Percentiles rank a stretch among this genome's conserved stretches.
Evolutionary conservation across 768 basidiomycete species (phyloP).

Genomic region (Wakefieldia striispora): DNA sequence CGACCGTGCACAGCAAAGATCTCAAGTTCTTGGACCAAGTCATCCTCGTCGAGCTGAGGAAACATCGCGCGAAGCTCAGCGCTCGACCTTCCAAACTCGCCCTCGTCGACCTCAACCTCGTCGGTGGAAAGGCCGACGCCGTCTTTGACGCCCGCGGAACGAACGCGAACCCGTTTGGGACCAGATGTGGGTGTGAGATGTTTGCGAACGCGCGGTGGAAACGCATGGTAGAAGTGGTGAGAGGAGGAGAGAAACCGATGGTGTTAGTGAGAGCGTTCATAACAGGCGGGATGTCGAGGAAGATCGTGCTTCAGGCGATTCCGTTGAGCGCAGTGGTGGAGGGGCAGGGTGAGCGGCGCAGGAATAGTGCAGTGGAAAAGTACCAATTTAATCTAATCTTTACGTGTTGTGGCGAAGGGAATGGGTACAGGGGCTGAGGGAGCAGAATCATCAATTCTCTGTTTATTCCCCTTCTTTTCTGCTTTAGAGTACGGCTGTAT

Average conservation of each 20-base stretch:
- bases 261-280: constrained; percentile 29
- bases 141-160: constrained; percentile 22
- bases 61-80: constrained; percentile 12
- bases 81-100: constrained; percentile 16
- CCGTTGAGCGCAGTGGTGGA: constrained; percentile 18
- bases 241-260: constrained; percentile 9
- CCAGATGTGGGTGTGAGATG: constrained; percentile 24
- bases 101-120: constrained; percentile 27
- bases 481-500: neutral
- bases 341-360: constrained; percentile 1
- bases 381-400: constrained; percentile 25
- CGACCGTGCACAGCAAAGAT: constrained; percentile 23
- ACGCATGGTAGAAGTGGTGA: constrained; percentile 16
- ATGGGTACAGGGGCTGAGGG: neutral
- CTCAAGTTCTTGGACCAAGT: constrained; percentile 28
- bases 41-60: constrained; percentile 26
- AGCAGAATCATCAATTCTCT: neutral
- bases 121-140: constrained; percentile 6
- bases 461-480: neutral
- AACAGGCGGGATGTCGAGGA: constrained; percentile 26
- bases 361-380: constrained; percentile 1
- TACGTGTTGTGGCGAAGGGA: constrained; percentile 17
- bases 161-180: constrained; percentile 23
- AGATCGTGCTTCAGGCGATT: constrained; percentile 26
- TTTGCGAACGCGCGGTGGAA: constrained; percentile 26